These are phyloP conservation scores for Conidiobolus coronatus DNA, from an alignment of 371 early-diverging fungal genomes.

Conservation along the genomic window DNA sequence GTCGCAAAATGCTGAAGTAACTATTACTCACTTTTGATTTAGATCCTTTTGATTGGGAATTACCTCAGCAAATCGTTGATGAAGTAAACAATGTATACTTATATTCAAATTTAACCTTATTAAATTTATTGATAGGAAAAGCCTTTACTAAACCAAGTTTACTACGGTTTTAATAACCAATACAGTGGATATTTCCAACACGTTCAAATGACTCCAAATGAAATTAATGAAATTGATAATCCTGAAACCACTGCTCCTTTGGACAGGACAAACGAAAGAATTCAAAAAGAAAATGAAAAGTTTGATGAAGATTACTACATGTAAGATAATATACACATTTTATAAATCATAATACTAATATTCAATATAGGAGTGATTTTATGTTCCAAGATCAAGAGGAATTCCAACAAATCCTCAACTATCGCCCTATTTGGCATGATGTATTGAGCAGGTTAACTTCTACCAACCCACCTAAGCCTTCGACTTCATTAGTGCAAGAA, in stretches of 20 bases:
- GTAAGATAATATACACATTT: conserved; percentile 10
- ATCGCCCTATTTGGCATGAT: conserved; percentile 40
- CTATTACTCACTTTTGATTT: conserved; percentile 1
- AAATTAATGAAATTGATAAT: conserved; percentile 49
- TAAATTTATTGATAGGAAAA: background rate
- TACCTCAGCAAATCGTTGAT: conserved; percentile 43
- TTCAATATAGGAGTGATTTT: conserved; percentile 28
- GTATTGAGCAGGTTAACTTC: conserved; percentile 19
- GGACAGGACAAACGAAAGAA: conserved; percentile 30
- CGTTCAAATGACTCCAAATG: conserved; percentile 55
- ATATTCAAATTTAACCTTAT: background rate
- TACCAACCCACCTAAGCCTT: no score
- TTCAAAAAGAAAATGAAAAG: conserved; percentile 40
- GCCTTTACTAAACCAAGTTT: conserved; percentile 8
- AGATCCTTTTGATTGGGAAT: conserved; percentile 61
- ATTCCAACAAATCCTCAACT: conserved; percentile 39
- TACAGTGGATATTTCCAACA: conserved; percentile 58
- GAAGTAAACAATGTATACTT: conserved; percentile 9
- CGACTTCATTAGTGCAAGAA: no score
- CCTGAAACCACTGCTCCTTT: conserved; percentile 45
- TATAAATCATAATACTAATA: background rate
- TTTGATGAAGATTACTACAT: conserved; percentile 87
- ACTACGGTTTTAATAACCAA: conserved; percentile 80
- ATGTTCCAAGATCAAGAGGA: conserved; percentile 39
- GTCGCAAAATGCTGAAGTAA: background rate